phyloP scores from a whole-genome alignment of 176 grass and related monocot genomes.

The Otatea glauca region DNA sequence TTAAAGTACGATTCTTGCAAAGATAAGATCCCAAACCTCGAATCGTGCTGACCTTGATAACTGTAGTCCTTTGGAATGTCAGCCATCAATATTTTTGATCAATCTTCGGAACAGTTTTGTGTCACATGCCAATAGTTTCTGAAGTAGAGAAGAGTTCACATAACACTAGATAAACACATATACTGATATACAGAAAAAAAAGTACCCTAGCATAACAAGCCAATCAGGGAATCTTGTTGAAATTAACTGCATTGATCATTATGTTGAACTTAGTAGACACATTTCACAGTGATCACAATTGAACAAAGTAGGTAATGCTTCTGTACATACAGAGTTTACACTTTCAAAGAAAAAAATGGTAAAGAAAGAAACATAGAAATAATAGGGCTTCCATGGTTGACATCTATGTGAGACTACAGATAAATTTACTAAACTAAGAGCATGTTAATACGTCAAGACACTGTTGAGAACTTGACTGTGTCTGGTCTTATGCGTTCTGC shows the following conservation, averaged over 20 bases:
- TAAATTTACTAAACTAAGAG: neutral
- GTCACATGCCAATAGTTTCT: neutral
- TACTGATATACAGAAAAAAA: neutral
- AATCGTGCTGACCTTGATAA: neutral
- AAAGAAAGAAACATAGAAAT: conserved; percentile 8
- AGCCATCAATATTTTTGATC: neutral
- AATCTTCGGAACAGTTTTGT: neutral
- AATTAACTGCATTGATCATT: neutral
- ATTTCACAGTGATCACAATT: neutral
- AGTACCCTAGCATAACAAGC: neutral
- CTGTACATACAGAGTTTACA: conserved; percentile 20
- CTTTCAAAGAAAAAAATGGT: neutral
- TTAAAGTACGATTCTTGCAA: neutral
- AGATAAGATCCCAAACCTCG: neutral
- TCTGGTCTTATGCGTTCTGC: neutral
- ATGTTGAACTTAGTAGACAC: neutral
- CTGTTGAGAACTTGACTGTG: neutral
- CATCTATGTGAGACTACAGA: conserved; percentile 19
- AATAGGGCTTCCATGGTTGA: neutral
- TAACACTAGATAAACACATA: neutral
- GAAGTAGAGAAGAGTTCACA: neutral
- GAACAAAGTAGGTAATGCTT: neutral
- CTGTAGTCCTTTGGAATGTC: neutral
- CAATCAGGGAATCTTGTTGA: neutral
- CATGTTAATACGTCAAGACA: neutral